Evolutionary conservation across 495 filamentous ascomycete species (phyloP), one percentile per base, ranked within the genome.

Genomic region (Lophium mytilinum): DNA sequence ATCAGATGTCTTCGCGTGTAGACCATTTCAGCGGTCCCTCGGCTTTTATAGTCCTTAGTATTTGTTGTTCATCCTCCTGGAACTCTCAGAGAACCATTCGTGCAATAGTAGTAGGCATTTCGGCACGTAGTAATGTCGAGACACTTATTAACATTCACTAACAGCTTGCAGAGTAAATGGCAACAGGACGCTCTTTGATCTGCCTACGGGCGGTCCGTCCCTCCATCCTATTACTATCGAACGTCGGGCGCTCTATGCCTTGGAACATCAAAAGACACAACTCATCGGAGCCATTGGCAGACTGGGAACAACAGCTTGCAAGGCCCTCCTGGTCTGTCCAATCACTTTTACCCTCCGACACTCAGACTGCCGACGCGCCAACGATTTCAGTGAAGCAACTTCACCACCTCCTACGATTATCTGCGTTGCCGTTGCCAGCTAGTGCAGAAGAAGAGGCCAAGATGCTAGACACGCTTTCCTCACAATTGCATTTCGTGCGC

Each of bases 401-500:
- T 1, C 81, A 81, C 58, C 93, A 96, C 71, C 85, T 99, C 10
- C 84, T 95, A 40, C 87, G 89, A 14, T 83, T 98, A 56, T 95
- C 90, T 7, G 90, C 93, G 34, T 84, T 97, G 0, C 89, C 92
- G 0, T 77, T 77, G 7, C 91, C 93, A 1, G 64, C 74, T 11
- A 76, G 74, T 15, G 62, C 71, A 8, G 77, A 73, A 33, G 80
- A 85, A 62, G 82, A 89, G 62, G 52, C 71, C 0, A 62, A 72
- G 9, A 88, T 95, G 81, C 73, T 93, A 5, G 60, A 78, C 17
- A 89, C 86, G 0, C 78, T 99, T 7, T 76, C 83, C 42, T 83
- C 88, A 9, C 93, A 99, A 63, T 79, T 99, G 0, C 84, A 89
- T 64, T 97, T 99, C 64, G 89, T 97, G 39, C 80, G 78, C 53